phyloP scores from a whole-genome alignment of 164 flowering plant genomes.

The Nymphaea thermarum region DNA sequence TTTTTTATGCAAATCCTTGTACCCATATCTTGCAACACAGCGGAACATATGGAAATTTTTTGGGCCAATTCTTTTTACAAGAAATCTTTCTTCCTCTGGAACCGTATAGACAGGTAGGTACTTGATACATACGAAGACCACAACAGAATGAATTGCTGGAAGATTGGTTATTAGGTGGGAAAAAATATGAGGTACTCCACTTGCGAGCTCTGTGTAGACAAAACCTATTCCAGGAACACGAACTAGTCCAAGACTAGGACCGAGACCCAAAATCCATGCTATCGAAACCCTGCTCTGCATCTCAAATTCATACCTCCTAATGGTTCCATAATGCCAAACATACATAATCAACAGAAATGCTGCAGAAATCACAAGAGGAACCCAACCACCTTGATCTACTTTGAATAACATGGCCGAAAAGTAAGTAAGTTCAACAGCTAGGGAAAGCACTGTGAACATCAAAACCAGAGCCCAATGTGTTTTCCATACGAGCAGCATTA shows the following conservation, averaged over 20 bases:
- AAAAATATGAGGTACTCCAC: slow-evolving; percentile 92
- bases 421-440: slow-evolving; percentile 59
- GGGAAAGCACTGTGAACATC: slow-evolving; percentile 44
- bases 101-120: slow-evolving; percentile 94
- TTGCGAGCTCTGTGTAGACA: slow-evolving; percentile 88
- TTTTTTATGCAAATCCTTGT: slow-evolving; percentile 90
- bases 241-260: slow-evolving; percentile 91
- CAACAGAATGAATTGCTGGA: slow-evolving; percentile 90
- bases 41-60: slow-evolving; percentile 91
- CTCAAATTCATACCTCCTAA: slow-evolving; percentile 83
- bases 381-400: slow-evolving; percentile 98
- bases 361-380: slow-evolving; percentile 83
- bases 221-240: slow-evolving; percentile 97
- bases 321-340: slow-evolving; percentile 91
- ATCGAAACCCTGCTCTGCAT: slow-evolving; percentile 94
- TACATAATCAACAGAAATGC: slow-evolving; percentile 73
- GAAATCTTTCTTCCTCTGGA: slow-evolving; percentile 78
- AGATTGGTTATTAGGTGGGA: slow-evolving; percentile 95
- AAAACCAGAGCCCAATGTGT: slow-evolving; percentile 80
- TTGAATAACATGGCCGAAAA: slow-evolving; percentile 78
- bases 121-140: slow-evolving; percentile 89
- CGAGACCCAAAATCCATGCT: slow-evolving; percentile 95
- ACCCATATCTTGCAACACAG: slow-evolving; percentile 94
- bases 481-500: slow-evolving; percentile 88
- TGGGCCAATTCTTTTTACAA: slow-evolving; percentile 88